A percentile compares a stretch with the other conserved stretches of the same genome.
Conservation (phyloP, 1,139 yeast species). For the Chernovozyma sophiae-reginae region DNA sequence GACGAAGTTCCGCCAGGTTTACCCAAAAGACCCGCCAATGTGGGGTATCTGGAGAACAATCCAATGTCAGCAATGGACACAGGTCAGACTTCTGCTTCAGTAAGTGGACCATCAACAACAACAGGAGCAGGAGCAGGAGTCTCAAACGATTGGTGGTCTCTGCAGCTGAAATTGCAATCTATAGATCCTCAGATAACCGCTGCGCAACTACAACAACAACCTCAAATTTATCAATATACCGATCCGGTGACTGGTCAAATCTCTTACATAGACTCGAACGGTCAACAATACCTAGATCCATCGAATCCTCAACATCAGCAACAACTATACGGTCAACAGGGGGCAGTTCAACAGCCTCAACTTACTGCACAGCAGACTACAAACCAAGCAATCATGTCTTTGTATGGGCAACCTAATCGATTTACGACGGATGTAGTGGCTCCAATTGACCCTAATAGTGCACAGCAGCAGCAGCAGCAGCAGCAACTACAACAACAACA, state of each 20-base stretch:
- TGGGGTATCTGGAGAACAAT: constrained; percentile 13
- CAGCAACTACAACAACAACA: constrained; percentile 8
- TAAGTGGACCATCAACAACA: constrained; percentile 7
- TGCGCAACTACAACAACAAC: constrained; percentile 15
- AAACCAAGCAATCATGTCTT: constrained; percentile 38
- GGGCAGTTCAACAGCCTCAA: constrained; percentile 41
- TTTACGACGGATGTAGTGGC: constrained; percentile 25
- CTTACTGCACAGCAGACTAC: constrained; percentile 41
- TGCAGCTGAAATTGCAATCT: constrained; percentile 13
- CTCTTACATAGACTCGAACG: constrained; percentile 55
- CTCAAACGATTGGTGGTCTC: constrained; percentile 25
- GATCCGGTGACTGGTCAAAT: constrained; percentile 60
- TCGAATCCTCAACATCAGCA: constrained; percentile 52
- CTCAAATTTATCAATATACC: constrained; percentile 55
- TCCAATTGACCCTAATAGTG: constrained; percentile 15
- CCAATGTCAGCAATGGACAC: constrained; percentile 15
- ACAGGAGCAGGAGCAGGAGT: constrained; percentile 11
- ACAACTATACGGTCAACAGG: constrained; percentile 41
- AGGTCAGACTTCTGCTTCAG: neutral
- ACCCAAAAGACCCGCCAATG: constrained; percentile 40
- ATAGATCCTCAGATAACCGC: constrained; percentile 10
- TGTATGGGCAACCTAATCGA: constrained; percentile 35
- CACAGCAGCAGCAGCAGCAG: constrained; percentile 14
- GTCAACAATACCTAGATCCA: constrained; percentile 58
- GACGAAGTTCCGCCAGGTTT: constrained; percentile 42